phyloP scores from a whole-genome alignment of 352 stramenopile genomes.

The Globisporangium solare region DNA sequence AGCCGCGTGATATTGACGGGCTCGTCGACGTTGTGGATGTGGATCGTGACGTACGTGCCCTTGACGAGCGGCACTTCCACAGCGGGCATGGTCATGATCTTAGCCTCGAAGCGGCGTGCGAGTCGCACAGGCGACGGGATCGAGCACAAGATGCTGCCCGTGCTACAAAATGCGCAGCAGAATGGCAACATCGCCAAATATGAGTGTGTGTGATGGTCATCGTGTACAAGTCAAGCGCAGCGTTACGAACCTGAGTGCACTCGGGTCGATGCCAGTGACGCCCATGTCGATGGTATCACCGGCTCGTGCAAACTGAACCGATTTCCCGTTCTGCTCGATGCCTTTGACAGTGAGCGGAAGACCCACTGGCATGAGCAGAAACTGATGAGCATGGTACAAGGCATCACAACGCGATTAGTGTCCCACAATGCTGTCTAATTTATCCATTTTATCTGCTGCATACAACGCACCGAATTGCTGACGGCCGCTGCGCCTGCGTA shows the following conservation, averaged over 20 bases:
- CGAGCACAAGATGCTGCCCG: slow-evolving; percentile 81
- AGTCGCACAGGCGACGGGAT: slow-evolving; percentile 70
- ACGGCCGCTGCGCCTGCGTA: slow-evolving; percentile 66
- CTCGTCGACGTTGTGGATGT: slow-evolving; percentile 87
- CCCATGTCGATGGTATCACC: slow-evolving; percentile 80
- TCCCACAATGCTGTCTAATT: too few relatives aligned
- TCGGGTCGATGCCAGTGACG: slow-evolving; percentile 68
- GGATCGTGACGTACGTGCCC: slow-evolving; percentile 75
- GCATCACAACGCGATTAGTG: background rate
- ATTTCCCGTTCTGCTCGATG: slow-evolving; percentile 73
- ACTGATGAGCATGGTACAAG: slow-evolving; percentile 18
- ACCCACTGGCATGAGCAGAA: slow-evolving; percentile 58
- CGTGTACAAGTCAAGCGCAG: too few relatives aligned
- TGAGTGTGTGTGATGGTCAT: background rate
- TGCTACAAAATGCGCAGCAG: slow-evolving; percentile 21
- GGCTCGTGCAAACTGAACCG: slow-evolving; percentile 54
- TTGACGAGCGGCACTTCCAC: slow-evolving; percentile 85
- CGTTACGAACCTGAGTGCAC: slow-evolving; percentile 44
- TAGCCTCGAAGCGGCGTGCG: slow-evolving; percentile 75
- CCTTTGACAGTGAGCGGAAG: slow-evolving; percentile 55
- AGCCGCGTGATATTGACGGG: slow-evolving; percentile 76
- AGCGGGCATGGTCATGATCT: slow-evolving; percentile 88
- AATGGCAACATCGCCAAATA: background rate
- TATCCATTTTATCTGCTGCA: background rate
- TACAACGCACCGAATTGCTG: slow-evolving; percentile 57